Evolutionary conservation across 306 rosid species (phyloP).

Genomic region (Adenanthera pavonina): DNA sequence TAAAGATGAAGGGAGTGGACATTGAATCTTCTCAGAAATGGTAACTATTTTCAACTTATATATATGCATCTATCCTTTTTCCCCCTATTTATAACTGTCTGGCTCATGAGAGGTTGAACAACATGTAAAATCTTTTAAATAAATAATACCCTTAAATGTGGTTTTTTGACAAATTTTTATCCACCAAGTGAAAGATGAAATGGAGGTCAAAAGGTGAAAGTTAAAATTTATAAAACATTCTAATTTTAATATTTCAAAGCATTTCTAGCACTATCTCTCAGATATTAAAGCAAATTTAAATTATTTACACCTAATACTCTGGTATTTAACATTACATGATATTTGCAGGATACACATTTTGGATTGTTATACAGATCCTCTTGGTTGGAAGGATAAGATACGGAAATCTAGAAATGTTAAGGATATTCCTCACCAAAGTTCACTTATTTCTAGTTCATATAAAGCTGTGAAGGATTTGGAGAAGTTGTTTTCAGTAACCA

Average conservation of each 20-base stretch:
- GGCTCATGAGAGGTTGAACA: neutral
- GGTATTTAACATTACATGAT: slow-evolving; percentile 20
- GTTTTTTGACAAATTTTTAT: neutral
- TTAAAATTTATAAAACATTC: neutral
- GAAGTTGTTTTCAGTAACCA: slow-evolving; percentile 54
- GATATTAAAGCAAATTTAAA: neutral
- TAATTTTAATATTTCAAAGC: neutral
- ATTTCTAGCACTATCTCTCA: slow-evolving; percentile 14
- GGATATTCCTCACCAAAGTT: slow-evolving; percentile 47
- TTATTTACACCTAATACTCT: neutral
- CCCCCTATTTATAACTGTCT: neutral
- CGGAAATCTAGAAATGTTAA: slow-evolving; percentile 44
- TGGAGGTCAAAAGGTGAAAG: slow-evolving; percentile 3
- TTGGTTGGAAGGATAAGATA: slow-evolving; percentile 81
- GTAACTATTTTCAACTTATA: slow-evolving; percentile 42
- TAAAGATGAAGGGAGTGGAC: slow-evolving; percentile 60
- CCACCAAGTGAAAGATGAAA: neutral
- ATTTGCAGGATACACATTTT: slow-evolving; percentile 78
- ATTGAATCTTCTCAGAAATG: slow-evolving; percentile 60
- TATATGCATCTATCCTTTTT: neutral
- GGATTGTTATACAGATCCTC: slow-evolving; percentile 98
- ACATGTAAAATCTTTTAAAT: neutral
- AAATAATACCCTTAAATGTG: neutral
- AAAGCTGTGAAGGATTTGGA: slow-evolving; percentile 70
- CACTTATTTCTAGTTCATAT: slow-evolving; percentile 47